Conservation (phyloP, 1,284 basidiomycete genomes). For the Apiotrichum porosum region DNA sequence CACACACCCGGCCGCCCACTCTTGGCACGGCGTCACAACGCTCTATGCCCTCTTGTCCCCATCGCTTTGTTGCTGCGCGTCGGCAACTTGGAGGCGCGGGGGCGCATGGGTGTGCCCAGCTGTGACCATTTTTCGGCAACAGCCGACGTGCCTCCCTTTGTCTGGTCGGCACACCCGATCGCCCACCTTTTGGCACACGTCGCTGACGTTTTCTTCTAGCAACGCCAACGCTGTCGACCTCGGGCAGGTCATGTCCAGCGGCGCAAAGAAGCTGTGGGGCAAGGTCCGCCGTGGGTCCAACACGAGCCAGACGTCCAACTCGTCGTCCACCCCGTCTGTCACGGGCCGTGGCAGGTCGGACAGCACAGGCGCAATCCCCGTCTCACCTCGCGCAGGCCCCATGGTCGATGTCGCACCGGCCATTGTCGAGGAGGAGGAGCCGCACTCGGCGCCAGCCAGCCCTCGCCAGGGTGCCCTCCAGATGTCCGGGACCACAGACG, state of each 20-base stretch:
- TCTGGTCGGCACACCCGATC: no score
- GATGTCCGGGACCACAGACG: background rate
- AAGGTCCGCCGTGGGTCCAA: slow-evolving; percentile 32
- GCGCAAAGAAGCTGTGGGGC: slow-evolving; percentile 41
- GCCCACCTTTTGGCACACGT: no score
- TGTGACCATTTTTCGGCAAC: no score
- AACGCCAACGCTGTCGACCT: slow-evolving; percentile 35
- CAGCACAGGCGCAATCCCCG: background rate
- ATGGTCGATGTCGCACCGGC: background rate
- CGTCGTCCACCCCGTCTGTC: background rate
- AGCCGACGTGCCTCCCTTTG: no score
- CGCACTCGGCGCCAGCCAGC: background rate
- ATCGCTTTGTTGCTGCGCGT: no score
- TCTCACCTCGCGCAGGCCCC: background rate
- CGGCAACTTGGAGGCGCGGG: no score
- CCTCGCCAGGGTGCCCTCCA: background rate
- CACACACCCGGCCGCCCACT: no score
- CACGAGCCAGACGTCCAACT: slow-evolving; percentile 2
- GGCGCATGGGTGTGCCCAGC: no score
- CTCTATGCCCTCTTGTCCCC: background rate
- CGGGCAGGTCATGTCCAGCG: slow-evolving; percentile 33
- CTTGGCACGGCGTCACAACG: no score
- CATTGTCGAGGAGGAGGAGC: slow-evolving; percentile 11
- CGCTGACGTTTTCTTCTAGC: slow-evolving; percentile 2
- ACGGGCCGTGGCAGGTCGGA: background rate